Evolutionary conservation across 1,284 basidiomycete species (phyloP), one percentile per base, ranked within the genome.

Genomic region (Ceratobasidium sp.): DNA sequence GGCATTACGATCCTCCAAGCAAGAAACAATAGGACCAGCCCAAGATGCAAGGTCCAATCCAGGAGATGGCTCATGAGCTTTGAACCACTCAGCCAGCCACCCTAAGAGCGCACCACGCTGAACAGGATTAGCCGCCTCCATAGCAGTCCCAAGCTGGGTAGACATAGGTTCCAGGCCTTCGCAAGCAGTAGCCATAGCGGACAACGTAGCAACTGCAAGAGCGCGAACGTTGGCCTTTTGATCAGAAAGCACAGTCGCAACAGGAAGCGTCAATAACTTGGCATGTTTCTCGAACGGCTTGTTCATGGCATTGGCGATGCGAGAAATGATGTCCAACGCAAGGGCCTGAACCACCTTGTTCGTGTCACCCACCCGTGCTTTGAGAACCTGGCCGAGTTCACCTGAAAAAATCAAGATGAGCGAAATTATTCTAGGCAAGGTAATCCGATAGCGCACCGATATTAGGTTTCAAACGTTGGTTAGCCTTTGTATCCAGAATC

Each of bases 331-430:
- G 78, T 97, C 96, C 23, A 99, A 86, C 21, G 97, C 93, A 53
- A 98, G 85, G 32, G 86, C 84, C 80, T 98, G 96, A 61, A 98
- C 96, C 23, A 93, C 89, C 79, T 99, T 93, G 82, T 99, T 99
- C 61, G 92, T 92, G 80, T 99, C 97, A 12, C 87, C 88, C 52
- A 97, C 90, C 73, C 97, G 89, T 34, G 90, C 88, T 81, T n/a
- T 98, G 75, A 99, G 83, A 2, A 96, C 88, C 76, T 91, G 90
- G 0, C 88, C 90, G 65, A 99, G 93, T 78, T 99, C 97, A 69
- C 94, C 93, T 95, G 50, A 39, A 58, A 36, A 53, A 74, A 43
- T 48, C 50, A 65, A 53, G n/a, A 36, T 50, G 41, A 23, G 12
- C 30, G 34, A 52, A 64, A 71, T n/a, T 53, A 32, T 34, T 32